These are phyloP conservation scores for Leucosporidium yakuticum DNA, from an alignment of 768 basidiomycete genomes.

Conservation along the genomic window DNA sequence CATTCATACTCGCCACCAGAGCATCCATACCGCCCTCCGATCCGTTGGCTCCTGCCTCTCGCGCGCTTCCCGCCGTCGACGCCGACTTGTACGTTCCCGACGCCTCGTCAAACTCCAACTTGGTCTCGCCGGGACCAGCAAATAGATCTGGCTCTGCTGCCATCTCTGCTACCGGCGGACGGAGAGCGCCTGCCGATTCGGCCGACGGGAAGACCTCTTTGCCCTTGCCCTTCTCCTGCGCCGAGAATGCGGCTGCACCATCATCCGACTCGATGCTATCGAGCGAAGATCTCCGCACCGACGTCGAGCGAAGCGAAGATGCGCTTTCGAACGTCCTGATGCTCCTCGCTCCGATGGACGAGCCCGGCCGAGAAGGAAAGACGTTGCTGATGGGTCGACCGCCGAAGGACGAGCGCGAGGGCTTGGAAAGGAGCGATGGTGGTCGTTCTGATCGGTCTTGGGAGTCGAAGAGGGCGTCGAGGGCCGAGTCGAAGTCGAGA, in stretches of 20 bases:
- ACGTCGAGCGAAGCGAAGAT: neutral
- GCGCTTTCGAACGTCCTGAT: neutral
- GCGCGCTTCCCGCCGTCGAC: neutral
- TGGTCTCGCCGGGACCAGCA: neutral
- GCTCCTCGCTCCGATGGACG: neutral
- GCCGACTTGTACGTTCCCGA: neutral
- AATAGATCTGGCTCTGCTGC: neutral
- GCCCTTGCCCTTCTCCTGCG: no score
- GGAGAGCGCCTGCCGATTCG: neutral
- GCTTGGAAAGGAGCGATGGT: neutral
- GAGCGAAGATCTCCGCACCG: neutral
- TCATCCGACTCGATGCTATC: no score
- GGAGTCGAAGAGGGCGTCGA: neutral
- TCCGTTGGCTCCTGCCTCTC: neutral
- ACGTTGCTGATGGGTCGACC: constrained; percentile 5
- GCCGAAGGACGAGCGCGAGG: no score
- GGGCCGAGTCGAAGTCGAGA: neutral
- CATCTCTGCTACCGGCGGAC: neutral
- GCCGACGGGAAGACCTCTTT: neutral
- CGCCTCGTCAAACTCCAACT: neutral
- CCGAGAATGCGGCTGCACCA: no score
- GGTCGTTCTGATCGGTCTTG: neutral
- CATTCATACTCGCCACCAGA: neutral
- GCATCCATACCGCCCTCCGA: constrained; percentile 8
- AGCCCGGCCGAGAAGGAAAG: neutral